phyloP scores from a whole-genome alignment of 2,329 filamentous ascomycete species.

The Ophiocordyceps camponoti-floridani region DNA sequence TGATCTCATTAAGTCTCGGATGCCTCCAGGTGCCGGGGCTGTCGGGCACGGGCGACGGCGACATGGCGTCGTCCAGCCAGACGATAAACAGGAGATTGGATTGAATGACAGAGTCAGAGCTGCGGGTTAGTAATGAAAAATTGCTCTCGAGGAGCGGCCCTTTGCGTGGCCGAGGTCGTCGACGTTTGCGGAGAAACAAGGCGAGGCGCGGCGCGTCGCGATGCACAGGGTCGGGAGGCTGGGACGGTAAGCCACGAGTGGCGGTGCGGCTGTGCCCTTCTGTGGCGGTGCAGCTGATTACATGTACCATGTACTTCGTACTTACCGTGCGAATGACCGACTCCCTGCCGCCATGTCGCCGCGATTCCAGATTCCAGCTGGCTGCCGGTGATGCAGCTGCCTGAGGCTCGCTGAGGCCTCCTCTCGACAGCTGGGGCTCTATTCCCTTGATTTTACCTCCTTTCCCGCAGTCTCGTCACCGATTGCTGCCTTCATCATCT shows the following conservation, averaged over 20 bases:
- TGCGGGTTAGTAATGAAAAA: no score
- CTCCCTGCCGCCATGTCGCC: neutral
- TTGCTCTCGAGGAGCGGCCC: neutral
- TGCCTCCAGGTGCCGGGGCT: slow-evolving; percentile 78
- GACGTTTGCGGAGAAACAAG: no score
- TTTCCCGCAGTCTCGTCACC: neutral
- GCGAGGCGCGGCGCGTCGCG: neutral
- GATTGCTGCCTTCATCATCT: no score
- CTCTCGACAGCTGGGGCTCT: no score
- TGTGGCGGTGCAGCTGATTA: neutral
- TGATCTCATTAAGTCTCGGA: slow-evolving; percentile 75
- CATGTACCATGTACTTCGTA: no score
- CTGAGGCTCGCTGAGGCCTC: neutral
- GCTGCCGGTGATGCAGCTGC: neutral
- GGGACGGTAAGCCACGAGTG: no score
- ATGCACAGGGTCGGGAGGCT: no score
- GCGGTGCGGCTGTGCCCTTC: neutral
- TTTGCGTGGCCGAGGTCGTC: no score
- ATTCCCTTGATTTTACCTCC: neutral
- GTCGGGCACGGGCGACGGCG: slow-evolving; percentile 21
- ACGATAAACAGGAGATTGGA: no score
- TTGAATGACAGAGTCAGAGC: no score
- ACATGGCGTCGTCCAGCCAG: slow-evolving; percentile 9
- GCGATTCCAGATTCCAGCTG: no score
- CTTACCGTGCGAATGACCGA: no score